Evolutionary conservation across 1,284 basidiomycete species (phyloP), one percentile per base, ranked within the genome.

Genomic region (Cryptococcus jaspeensis): DNA sequence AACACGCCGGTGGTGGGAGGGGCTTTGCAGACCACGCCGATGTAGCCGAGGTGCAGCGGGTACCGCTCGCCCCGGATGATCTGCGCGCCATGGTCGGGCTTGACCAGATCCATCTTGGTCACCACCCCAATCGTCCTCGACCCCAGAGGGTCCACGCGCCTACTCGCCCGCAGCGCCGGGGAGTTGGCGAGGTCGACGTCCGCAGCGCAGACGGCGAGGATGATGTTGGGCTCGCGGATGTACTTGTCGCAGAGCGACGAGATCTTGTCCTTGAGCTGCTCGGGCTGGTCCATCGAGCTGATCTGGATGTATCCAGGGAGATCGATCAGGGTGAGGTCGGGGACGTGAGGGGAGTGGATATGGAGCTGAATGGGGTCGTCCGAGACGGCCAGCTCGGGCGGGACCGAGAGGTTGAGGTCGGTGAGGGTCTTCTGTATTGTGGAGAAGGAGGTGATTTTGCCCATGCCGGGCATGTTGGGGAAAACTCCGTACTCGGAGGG

Each of bases 161-260:
- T 83, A 72, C 90, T 94, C 0, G 96, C 93, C 38, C 93, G 83
- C 45, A 99, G 80, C 0, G 96, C 95, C 3, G 96, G 95, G 1
- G 92, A 97, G 78, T 99, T 99, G 58, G 95, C 95, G 8, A 99
- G 82, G 80, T 99, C 96, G 54, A 99, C 96, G 76, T 99, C 94
- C 8, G 96, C 95, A 2, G 95, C 90, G 72, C 95, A 99, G 8
- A 99, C 92, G 2, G 96, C 95, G 15, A 99, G 84, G 66, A 99
- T 91, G 74, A 99, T 92, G 75, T 99, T 99, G 12, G 95, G 95
- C 73, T 97, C 92, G 37, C 89, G 86, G 68, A 99, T 99, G 77
- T 99, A 99, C 76, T 88, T 92, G 60, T 98, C 94, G 77, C 95
- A 98, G 0, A 99, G 81, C 11, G 75, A 72, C 0, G 88, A 81